A percentile compares a stretch with the other conserved stretches of the same genome.
These are phyloP conservation scores for Pilasporangium apinafurcum DNA, from an alignment of 352 stramenopile genomes.

Conservation along the genomic window DNA sequence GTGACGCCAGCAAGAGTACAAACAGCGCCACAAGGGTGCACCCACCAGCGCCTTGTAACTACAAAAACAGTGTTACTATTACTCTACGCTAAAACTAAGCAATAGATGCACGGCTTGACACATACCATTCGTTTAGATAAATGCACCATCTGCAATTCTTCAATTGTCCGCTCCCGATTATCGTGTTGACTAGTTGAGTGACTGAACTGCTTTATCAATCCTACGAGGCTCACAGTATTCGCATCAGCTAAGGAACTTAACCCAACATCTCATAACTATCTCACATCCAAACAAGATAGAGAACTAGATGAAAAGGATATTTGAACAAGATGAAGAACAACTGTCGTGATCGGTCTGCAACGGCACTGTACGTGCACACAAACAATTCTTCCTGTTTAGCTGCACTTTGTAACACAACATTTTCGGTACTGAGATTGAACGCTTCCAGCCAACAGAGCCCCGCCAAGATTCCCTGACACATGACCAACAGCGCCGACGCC, in stretches of 20 bases:
- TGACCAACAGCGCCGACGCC: constrained; percentile 30
- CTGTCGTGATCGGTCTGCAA: constrained; percentile 42
- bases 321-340: constrained; percentile 66
- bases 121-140: constrained; percentile 20
- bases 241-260: constrained; percentile 1
- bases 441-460: constrained; percentile 67
- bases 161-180: neutral
- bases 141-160: neutral
- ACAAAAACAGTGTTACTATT: neutral
- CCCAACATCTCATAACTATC: neutral
- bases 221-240: constrained; percentile 46
- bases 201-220: constrained; percentile 36
- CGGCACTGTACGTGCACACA: constrained; percentile 46
- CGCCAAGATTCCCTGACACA: constrained; percentile 43
- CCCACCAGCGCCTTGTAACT: constrained; percentile 21
- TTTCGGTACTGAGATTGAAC: constrained; percentile 33
- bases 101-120: neutral
- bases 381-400: constrained; percentile 17
- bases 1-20: constrained; percentile 29
- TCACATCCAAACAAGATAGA: neutral
- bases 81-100: neutral
- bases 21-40: constrained; percentile 24
- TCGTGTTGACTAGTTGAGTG: constrained; percentile 2
- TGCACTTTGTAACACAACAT: constrained; percentile 3
- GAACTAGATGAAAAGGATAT: constrained; percentile 44